A percentile compares a stretch with the other conserved stretches of the same genome.
Conservation (phyloP, 345 rosid genomes). For the Populus euphratica region DNA sequence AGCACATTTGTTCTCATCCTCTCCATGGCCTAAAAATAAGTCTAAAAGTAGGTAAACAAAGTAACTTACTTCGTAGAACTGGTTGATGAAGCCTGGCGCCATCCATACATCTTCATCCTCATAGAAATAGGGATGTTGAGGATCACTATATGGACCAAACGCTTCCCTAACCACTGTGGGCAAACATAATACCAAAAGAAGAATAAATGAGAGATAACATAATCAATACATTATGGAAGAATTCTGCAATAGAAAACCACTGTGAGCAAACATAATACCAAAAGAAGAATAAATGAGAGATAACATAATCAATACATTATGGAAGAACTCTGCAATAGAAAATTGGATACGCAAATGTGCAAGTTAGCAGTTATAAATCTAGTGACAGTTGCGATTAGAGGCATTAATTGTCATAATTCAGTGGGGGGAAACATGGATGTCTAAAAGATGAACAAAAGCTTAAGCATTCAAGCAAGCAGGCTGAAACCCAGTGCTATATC, state of each 20-base stretch:
- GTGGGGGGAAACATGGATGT: no score
- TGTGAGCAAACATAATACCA: slow-evolving; percentile 24
- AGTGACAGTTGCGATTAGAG: not conserved
- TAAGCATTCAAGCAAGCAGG: no score
- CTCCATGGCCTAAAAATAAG: slow-evolving; percentile 7
- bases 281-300: not conserved
- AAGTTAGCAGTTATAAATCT: not conserved
- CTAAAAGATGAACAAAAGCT: no score
- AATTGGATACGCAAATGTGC: not conserved
- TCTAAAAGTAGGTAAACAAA: slow-evolving; percentile 4
- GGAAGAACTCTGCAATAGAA: not conserved
- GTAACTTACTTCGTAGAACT: slow-evolving; percentile 66
- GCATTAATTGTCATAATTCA: not conserved
- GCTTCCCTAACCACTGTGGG: slow-evolving; percentile 87
- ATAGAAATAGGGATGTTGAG: slow-evolving; percentile 85
- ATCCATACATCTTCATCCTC: slow-evolving; percentile 97
- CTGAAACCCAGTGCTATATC: no score
- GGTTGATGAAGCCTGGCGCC: slow-evolving; percentile 96
- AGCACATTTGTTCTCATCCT: slow-evolving; percentile 17
- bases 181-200: not conserved
- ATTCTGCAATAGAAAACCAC: slow-evolving; percentile 38
- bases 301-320: not conserved
- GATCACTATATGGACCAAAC: slow-evolving; percentile 84
- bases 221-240: not conserved
- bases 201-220: not conserved